phyloP scores from a whole-genome alignment of 2,329 filamentous ascomycete species.

The Aurifilum marmelostoma region DNA sequence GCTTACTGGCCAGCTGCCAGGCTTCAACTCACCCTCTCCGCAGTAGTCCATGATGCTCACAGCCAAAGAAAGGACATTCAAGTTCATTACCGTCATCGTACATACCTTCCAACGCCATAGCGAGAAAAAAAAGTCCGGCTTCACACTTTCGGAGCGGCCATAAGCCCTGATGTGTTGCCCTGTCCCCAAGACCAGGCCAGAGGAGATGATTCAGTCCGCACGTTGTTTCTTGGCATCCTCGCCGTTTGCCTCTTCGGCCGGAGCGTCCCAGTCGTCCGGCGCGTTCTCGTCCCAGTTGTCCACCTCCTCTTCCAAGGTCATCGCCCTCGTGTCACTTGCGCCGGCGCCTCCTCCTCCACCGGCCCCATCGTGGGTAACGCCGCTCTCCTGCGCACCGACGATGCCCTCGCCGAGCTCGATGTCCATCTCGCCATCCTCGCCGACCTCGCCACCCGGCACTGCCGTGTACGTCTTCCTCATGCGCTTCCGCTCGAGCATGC shows the following conservation, averaged over 20 bases:
- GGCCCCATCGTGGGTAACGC: conserved; percentile 50
- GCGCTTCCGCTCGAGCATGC: conserved; percentile 89
- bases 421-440: conserved; percentile 52
- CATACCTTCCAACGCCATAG: conserved; percentile 13
- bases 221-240: conserved; percentile 34
- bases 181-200: background rate
- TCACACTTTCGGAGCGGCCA: background rate
- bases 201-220: conserved; percentile 32
- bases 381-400: conserved; percentile 61
- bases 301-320: conserved; percentile 75
- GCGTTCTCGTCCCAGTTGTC: conserved; percentile 94
- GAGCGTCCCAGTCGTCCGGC: conserved; percentile 57
- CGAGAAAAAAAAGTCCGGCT: background rate
- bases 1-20: background rate
- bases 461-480: conserved; percentile 72
- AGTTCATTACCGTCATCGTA: conserved; percentile 8
- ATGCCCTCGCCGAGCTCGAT: conserved; percentile 73
- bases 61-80: background rate
- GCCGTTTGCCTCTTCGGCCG: conserved; percentile 40
- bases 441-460: conserved; percentile 63
- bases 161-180: background rate
- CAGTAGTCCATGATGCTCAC: background rate
- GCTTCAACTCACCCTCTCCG: too few species aligned
- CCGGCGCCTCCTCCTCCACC: conserved; percentile 32
- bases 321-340: conserved; percentile 37